Evolutionary conservation across 2,329 filamentous ascomycete species (phyloP).

Genomic region (Thielaviopsis ethacetica): DNA sequence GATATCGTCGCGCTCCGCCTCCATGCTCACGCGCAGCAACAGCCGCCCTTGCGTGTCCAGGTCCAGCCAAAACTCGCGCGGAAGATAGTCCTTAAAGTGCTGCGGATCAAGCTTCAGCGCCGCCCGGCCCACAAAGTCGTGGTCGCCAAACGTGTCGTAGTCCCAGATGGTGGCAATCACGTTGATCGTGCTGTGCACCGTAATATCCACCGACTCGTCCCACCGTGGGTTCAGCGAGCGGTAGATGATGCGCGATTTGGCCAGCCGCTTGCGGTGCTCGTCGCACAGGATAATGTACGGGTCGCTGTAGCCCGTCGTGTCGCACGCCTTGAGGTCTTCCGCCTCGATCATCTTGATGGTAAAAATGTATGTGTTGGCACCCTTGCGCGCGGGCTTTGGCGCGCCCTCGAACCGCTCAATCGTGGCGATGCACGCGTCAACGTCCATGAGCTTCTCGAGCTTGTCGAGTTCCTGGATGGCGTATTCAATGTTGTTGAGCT

Average conservation of each 20-base stretch:
- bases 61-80: constrained; percentile 93
- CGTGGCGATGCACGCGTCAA: constrained; percentile 74
- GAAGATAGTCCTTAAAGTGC: constrained; percentile 90
- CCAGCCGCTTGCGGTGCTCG: constrained; percentile 90
- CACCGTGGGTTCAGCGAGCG: constrained; percentile 83
- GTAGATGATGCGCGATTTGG: constrained; percentile 86
- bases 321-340: constrained; percentile 95
- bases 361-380: constrained; percentile 82
- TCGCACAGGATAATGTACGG: constrained; percentile 94
- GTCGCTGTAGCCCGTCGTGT: constrained; percentile 84
- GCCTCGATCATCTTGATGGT: constrained; percentile 98
- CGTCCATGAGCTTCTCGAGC: constrained; percentile 76
- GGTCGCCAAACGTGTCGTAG: constrained; percentile 91
- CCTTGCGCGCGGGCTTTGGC: constrained; percentile 42
- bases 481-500: constrained; percentile 94
- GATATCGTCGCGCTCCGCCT: constrained; percentile 94
- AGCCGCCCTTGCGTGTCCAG: constrained; percentile 87
- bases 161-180: constrained; percentile 97
- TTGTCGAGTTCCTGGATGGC: constrained; percentile 84
- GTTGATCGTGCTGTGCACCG: constrained; percentile 78
- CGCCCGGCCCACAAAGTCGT: constrained; percentile 94
- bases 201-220: constrained; percentile 95
- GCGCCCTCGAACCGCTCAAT: constrained; percentile 61
- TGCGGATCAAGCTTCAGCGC: constrained; percentile 95
- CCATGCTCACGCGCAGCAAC: constrained; percentile 88